phyloP scores from a whole-genome alignment of 73 alveolate genomes.

The Tetrahymena elliotti region DNA sequence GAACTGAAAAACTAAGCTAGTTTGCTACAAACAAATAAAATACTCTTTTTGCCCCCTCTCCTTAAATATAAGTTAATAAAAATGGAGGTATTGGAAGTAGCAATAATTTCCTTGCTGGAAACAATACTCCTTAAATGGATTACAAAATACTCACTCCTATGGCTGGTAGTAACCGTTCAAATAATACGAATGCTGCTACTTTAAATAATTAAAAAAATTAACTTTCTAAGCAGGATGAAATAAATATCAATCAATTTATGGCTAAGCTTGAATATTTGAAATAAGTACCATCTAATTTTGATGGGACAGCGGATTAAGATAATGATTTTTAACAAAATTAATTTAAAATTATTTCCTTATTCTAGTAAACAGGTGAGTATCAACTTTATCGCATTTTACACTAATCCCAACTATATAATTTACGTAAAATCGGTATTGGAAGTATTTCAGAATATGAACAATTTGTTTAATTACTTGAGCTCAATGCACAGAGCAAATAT shows the following conservation, averaged over 20 bases:
- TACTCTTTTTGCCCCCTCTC: neutral
- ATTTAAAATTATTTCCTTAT: neutral
- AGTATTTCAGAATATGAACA: neutral
- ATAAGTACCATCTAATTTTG: neutral
- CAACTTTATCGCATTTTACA: neutral
- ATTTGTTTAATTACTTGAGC: neutral
- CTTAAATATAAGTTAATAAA: neutral
- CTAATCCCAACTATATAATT: neutral
- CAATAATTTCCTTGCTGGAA: neutral
- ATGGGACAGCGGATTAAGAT: neutral
- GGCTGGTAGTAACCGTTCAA: neutral
- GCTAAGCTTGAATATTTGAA: neutral
- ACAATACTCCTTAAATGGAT: neutral
- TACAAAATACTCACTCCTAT: neutral
- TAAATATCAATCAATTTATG: neutral
- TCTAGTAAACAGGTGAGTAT: neutral
- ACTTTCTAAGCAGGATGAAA: neutral
- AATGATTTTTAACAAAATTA: neutral
- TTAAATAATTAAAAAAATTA: neutral
- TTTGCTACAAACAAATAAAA: neutral
- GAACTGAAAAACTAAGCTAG: neutral
- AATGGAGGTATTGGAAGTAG: neutral
- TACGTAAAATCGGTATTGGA: neutral
- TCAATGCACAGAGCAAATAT: neutral
- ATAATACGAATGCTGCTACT: neutral